Base-by-base conservation (phyloP, 805 yeast species). In the Kodamaea leandrae region DNA sequence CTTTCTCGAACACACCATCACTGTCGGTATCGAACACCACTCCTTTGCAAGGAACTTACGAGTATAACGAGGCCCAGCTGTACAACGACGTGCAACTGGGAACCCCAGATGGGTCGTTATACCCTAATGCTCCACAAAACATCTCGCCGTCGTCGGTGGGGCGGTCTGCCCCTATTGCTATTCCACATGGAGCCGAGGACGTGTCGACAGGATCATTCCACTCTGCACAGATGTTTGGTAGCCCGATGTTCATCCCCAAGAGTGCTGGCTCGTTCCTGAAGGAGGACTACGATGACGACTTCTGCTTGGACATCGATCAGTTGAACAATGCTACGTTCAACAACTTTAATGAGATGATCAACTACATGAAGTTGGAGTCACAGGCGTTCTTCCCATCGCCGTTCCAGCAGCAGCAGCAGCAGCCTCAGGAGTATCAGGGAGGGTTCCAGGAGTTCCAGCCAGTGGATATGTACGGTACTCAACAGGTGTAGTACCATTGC, bases 251-350 rank as follows among this genome's bases (percentile, higher is more conserved):
- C 20, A 15, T 21, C 9, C n/a, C 5, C 32, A 26, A 28, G 25
- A 24, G 36, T n/a, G 24, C 21, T 23, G 41, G 29, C 28, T 28
- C 39, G 4, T 34, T 15, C 19, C 32, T 35, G 36, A 40, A 41
- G 17, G 63, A 55, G 12, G 72, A 68, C 46, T 68, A 65, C 46
- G 74, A 68, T 45, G 74, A 68, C 43, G 72, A 67, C 25, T 68
- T 50, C 46, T 68, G 75, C 50, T 61, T 68, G 41, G 74, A 68
- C 47, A 53, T 63, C 10, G 74, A 68, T 41, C 74, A 69, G 50
- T 59, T 68, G 57, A 58, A 60, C 39, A 45, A 43, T 16, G 48
- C 48, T 10, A 39, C 46, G 5, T 42, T 44, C 41, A 47, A 47
- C 38, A 42, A 44, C 43, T 44, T 39, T 36, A 44, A 46, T 34